A percentile compares a stretch with the other conserved stretches of the same genome.
Evolutionary conservation across 345 rosid species (phyloP).

Genomic region (Orychophragmus violaceus): DNA sequence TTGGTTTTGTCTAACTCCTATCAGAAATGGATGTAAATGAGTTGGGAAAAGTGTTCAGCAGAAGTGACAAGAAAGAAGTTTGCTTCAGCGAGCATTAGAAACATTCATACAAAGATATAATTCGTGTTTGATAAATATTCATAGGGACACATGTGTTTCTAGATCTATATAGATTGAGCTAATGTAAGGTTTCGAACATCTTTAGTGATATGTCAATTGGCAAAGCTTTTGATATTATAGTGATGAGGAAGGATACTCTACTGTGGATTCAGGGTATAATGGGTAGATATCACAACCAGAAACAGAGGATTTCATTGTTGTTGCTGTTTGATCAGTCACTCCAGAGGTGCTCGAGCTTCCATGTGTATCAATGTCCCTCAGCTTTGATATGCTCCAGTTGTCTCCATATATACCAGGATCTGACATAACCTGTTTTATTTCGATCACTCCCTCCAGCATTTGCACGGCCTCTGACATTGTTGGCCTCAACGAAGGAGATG

Average conservation of each 20-base stretch:
- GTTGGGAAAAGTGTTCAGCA: too few relatives aligned
- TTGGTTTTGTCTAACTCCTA: too few relatives aligned
- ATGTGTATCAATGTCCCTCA: conserved; percentile 16
- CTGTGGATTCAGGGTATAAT: conserved; percentile 1
- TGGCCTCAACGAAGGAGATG: conserved; percentile 39
- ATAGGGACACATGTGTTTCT: too few relatives aligned
- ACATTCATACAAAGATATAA: too few relatives aligned
- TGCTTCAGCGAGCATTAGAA: too few relatives aligned
- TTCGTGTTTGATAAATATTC: too few relatives aligned
- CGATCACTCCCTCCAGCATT: conserved; percentile 35
- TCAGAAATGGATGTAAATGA: too few relatives aligned
- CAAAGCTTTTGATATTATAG: too few relatives aligned
- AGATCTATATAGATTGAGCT: too few relatives aligned
- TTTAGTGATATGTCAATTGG: too few relatives aligned
- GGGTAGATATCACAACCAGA: conserved; percentile 16
- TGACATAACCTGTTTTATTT: conserved; percentile 12
- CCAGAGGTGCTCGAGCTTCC: conserved; percentile 14
- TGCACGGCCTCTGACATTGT: conserved; percentile 36
- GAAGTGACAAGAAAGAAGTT: too few relatives aligned
- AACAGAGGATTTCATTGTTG: conserved; percentile 1
- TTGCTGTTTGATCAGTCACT: neutral
- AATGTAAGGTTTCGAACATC: too few relatives aligned
- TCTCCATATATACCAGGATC: conserved; percentile 27
- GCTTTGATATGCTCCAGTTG: conserved; percentile 25
- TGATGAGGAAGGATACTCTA: neutral